Conservation (phyloP, 352 stramenopile species). For the Thraustotheca clavata region DNA sequence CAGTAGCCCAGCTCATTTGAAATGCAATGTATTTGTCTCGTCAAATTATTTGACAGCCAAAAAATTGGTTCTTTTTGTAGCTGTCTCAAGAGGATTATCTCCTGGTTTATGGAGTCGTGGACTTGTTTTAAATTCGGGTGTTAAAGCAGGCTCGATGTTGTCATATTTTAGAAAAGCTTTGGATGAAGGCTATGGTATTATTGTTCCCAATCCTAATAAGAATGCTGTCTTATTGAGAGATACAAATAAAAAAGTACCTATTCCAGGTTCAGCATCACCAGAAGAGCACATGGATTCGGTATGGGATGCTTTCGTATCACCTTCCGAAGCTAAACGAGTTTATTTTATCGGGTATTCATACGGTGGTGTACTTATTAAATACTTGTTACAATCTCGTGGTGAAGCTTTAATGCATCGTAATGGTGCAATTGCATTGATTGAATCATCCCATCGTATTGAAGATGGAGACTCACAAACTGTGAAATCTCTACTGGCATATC, state of each 20-base stretch:
- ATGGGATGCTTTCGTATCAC: slow-evolving; percentile 74
- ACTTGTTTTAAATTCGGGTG: slow-evolving; percentile 73
- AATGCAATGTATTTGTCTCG: slow-evolving; percentile 80
- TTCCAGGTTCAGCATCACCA: slow-evolving; percentile 70
- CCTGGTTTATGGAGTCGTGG: slow-evolving; percentile 80
- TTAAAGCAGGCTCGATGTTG: slow-evolving; percentile 83
- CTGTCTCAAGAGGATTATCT: slow-evolving; percentile 67
- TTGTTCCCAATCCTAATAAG: slow-evolving; percentile 86
- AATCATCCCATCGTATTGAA: slow-evolving; percentile 80
- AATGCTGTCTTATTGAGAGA: slow-evolving; percentile 79
- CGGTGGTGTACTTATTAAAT: slow-evolving; percentile 83
- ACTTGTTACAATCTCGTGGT: slow-evolving; percentile 75
- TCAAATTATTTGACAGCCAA: slow-evolving; percentile 69
- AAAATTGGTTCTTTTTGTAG: slow-evolving; percentile 81
- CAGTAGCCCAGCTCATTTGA: slow-evolving; percentile 48
- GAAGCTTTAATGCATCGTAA: slow-evolving; percentile 82
- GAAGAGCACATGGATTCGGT: slow-evolving; percentile 86
- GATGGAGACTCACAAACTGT: slow-evolving; percentile 80
- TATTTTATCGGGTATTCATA: slow-evolving; percentile 87
- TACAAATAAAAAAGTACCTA: slow-evolving; percentile 71
- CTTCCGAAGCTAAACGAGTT: slow-evolving; percentile 47
- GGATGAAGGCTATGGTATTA: slow-evolving; percentile 76
- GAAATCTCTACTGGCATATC: slow-evolving; percentile 78
- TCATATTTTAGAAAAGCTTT: slow-evolving; percentile 84
- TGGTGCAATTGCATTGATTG: slow-evolving; percentile 76